Base-by-base conservation (phyloP, 108 stramenopile species). In the Fistulifera solaris region DNA sequence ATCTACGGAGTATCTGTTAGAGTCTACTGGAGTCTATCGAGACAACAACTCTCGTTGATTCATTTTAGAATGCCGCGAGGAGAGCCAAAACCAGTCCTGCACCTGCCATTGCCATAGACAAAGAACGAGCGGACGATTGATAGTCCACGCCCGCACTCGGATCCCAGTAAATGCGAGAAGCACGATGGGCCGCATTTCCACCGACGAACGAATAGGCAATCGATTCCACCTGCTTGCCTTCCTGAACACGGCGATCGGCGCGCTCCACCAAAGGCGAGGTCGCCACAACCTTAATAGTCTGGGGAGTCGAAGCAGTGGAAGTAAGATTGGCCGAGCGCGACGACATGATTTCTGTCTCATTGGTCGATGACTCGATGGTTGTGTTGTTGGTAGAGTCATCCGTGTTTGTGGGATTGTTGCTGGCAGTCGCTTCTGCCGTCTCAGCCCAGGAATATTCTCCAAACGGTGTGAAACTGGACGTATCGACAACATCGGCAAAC, bases 151-250 rank as follows among this genome's bases (percentile, higher is more conserved):
- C 67, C 2, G 61, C 67, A 40, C 61, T 45, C 5, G 67, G 67
- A 48, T 68, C 67, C 67, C 67, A 68, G 38, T 27, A 68, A 38
- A 68, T 68, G 2, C 43, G 6, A 5, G 40, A 23, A n/a, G 67
- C 67, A 1, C 17, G 17, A 15, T 56, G 55, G 17, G 59, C 59
- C 6, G n/a, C 58, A 18, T n/a, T 8, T 35, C 31, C 26, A 26
- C 60, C 60, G 24, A 68, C 42, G 31, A 68, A 68, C 5, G 60
- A 61, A 41, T 51, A 68, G 12, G 67, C 67, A 35, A 66, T 46
- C 18, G 38, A 27, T 5, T 35, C 12, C 2, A 35, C 31, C 8
- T 35, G 31, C 15, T 46, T 17, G 16, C 15, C 57, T 8, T 55
- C 44, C 1, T 43, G 13, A 24, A 11, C 42, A 15, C 14, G 38